Evolutionary conservation across 305 asterid genomes (phyloP).

Genomic region (Fraxinus nigra): DNA sequence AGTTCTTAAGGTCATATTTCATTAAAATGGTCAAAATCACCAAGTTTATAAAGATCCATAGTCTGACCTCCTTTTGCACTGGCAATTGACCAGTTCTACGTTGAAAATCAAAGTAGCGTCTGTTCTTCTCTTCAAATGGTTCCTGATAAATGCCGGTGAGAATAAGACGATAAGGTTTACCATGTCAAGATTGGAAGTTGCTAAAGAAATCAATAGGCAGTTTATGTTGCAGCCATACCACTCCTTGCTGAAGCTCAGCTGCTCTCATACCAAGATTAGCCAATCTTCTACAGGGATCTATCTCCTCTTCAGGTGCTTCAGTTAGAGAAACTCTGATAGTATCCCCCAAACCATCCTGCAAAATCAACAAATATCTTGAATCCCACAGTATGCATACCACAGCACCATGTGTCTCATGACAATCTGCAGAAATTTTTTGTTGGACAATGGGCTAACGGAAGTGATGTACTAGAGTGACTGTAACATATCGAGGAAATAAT

Average conservation of each 20-base stretch:
- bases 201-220: conserved; percentile 15
- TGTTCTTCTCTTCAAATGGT: conserved; percentile 88
- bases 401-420: background rate
- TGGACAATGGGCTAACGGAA: background rate
- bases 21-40: background rate
- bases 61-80: conserved; percentile 78
- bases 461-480: background rate
- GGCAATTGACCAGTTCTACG: conserved; percentile 95
- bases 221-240: conserved; percentile 51
- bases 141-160: conserved; percentile 43
- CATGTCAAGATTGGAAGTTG: conserved; percentile 18
- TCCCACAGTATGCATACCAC: background rate
- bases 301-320: conserved; percentile 94
- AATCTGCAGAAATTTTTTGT: background rate
- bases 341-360: conserved; percentile 97
- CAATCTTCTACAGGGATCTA: conserved; percentile 94
- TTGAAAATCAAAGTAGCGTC: conserved; percentile 93
- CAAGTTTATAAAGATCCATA: background rate
- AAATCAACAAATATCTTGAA: conserved; percentile 20
- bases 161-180: conserved; percentile 4
- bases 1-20: conserved; percentile 17
- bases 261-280: conserved; percentile 96
- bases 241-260: conserved; percentile 95
- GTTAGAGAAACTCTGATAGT: conserved; percentile 96
- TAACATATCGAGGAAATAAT: too few relatives aligned